A percentile compares a stretch with the other conserved stretches of the same genome.
Evolutionary conservation across 2,329 filamentous ascomycete species (phyloP).

Genomic region (Ramularia endophylla): DNA sequence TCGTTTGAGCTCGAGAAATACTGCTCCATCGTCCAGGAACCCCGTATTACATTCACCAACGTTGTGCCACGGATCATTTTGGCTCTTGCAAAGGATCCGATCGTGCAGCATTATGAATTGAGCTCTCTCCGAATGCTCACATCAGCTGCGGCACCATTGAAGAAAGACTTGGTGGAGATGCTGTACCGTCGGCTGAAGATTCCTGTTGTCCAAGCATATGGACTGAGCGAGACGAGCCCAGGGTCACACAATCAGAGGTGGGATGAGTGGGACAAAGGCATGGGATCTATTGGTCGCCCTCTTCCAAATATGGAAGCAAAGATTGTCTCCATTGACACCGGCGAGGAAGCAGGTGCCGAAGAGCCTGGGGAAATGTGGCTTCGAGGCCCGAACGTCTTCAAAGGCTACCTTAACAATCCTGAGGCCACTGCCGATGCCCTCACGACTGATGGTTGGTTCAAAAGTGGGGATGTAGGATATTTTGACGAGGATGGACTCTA

Average conservation of each 20-base stretch:
- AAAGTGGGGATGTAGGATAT: constrained; percentile 77
- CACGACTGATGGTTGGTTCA: constrained; percentile 74
- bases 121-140: constrained; percentile 74
- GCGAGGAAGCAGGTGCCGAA: constrained; percentile 54
- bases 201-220: constrained; percentile 85
- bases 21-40: constrained; percentile 68
- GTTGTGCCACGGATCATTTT: constrained; percentile 80
- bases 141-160: constrained; percentile 77
- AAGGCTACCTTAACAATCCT: constrained; percentile 67
- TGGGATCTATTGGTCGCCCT: constrained; percentile 71
- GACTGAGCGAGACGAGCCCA: constrained; percentile 57
- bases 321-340: constrained; percentile 57
- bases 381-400: constrained; percentile 71
- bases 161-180: constrained; percentile 67
- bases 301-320: constrained; percentile 73
- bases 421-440: constrained; percentile 64
- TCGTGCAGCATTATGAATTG: constrained; percentile 73
- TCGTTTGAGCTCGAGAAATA: constrained; percentile 76
- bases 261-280: constrained; percentile 67
- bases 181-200: constrained; percentile 68
- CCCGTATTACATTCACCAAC: constrained; percentile 69
- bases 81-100: constrained; percentile 68
- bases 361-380: constrained; percentile 58
- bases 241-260: constrained; percentile 45
- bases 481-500: constrained; percentile 72